Base-by-base conservation (phyloP, 1,139 yeast genomes). In the Casaregolazyma lundiana region DNA sequence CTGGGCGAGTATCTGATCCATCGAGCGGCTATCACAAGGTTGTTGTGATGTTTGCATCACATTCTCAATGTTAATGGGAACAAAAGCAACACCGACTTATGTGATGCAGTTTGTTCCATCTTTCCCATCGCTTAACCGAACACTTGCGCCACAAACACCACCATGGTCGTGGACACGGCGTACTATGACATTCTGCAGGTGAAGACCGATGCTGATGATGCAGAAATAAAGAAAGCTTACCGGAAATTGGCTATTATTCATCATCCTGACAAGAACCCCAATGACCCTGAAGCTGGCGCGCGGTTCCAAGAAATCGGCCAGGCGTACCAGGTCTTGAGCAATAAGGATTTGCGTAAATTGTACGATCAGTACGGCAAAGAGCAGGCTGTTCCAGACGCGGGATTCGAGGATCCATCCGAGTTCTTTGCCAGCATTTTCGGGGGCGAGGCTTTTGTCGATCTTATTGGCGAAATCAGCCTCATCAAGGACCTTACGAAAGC, bases 181-280 rank as follows among this genome's bases (percentile, higher is more conserved):
- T 92, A 90, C 68, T 92, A 92, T 63, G 97, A 92, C 56, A 64
- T 81, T 32, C 72, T 92, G 52, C 87, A 78, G 17, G 75, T 94
- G 30, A 55, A 69, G 36, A 74, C 84, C 3, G 78, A 77, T 21
- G 97, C 98, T 35, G 78, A 90, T 1, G 78, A 84, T 5, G 72
- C 80, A 22, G 95, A 88, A 49, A 90, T 92, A 66, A 94, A 92
- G 66, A 88, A 87, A 65, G 96, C 97, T 0, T 92, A 92, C 68
- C 75, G 98, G 52, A 84, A 84, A 65, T 81, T 83, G 61, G 97
- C 97, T 6, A 82, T 92, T 63, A 73, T 70, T 49, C 84, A 89
- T 53, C 98, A 94, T 65, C 98, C 98, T 0, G 98, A 92, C 66
- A 94, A 92, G 70, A 89, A 92, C 60, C 97, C 97, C 6, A 80